Conservation (phyloP, 1,284 basidiomycete genomes). For the Trametes sp. region DNA sequence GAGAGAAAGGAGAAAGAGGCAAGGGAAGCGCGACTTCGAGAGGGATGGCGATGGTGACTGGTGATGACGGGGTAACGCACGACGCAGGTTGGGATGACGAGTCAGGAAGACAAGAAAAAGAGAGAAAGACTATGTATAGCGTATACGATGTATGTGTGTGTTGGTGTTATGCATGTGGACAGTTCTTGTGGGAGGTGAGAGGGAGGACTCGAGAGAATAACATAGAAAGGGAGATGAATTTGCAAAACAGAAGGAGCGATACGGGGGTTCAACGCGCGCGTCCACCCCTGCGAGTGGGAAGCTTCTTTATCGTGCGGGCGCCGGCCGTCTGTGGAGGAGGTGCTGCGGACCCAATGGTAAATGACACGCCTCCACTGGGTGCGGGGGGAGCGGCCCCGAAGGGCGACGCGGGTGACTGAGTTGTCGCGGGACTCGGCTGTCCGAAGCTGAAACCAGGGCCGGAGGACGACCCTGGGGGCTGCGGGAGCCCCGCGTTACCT, state of each 20-base stretch:
- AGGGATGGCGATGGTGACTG: background rate
- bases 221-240: constrained; percentile 2
- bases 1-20: constrained; percentile 3
- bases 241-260: constrained; percentile 8
- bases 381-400: constrained; percentile 38
- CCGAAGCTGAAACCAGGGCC: constrained; percentile 40
- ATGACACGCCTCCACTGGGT: constrained; percentile 34
- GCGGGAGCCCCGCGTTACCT: constrained; percentile 39
- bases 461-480: constrained; percentile 34
- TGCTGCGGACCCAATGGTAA: constrained; percentile 44
- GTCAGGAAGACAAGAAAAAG: constrained; percentile 19
- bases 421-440: constrained; percentile 28
- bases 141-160: constrained; percentile 26
- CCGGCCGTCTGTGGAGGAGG: constrained; percentile 31
- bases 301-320: constrained; percentile 40
- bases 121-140: constrained; percentile 23
- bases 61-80: constrained; percentile 21
- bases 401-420: constrained; percentile 34
- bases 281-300: constrained; percentile 42
- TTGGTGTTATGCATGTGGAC: constrained; percentile 24
- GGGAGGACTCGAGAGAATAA: constrained; percentile 4
- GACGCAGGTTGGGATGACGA: constrained; percentile 16
- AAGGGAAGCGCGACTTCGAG: constrained; percentile 6
- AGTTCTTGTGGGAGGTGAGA: constrained; percentile 21
- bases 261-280: constrained; percentile 33